Base-by-base conservation (phyloP, 2,329 filamentous ascomycete genomes). In the Colletotrichum spaethianum region DNA sequence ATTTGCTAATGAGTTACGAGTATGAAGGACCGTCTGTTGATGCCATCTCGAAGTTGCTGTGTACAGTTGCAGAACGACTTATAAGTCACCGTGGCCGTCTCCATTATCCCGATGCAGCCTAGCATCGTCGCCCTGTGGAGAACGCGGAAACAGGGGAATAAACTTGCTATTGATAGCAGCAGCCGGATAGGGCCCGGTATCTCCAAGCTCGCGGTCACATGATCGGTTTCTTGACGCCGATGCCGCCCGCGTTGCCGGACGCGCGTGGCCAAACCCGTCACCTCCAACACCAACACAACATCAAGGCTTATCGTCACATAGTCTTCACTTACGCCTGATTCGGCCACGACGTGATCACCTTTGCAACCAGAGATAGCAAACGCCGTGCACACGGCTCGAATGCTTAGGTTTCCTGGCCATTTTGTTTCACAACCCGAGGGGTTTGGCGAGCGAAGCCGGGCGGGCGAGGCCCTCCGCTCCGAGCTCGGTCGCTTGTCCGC, bases 191-290 rank as follows among this genome's bases (percentile, higher is more conserved):
- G 33, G 36, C 36, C 50, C 69, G 59, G 71, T 7, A 36, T 48
- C 53, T 50, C 26, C 53, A 57, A 31, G 7, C n/a, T 33, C 46
- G 28, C 65, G 70, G 50, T 76, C 76, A 77, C 62, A 70, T 77
- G 76, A 77, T 74, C 76, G 76, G 76, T 67, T 56, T 70, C 63
- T 57, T 36, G 63, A 53, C 40, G 59, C 73, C 70, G 72, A 63
- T 56, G 61, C 72, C 72, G 72, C 16, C 72, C 63, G 67, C 7
- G 40, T 33, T 28, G 59, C 26, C 52, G 33, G 65, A 46, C 40
- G 66, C 66, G 56, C 60, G 69, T 72, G 64, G 69, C 57, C 69
- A 46, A 38, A 26, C 44, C 42, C 7, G 23, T 23, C 63, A 63
- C 56, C 40, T 23, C 38, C 50, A 56, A 44, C 46, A 55, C 23